Base-by-base conservation (phyloP, 495 filamentous ascomycete genomes). In the Pyrenula aspistea region DNA sequence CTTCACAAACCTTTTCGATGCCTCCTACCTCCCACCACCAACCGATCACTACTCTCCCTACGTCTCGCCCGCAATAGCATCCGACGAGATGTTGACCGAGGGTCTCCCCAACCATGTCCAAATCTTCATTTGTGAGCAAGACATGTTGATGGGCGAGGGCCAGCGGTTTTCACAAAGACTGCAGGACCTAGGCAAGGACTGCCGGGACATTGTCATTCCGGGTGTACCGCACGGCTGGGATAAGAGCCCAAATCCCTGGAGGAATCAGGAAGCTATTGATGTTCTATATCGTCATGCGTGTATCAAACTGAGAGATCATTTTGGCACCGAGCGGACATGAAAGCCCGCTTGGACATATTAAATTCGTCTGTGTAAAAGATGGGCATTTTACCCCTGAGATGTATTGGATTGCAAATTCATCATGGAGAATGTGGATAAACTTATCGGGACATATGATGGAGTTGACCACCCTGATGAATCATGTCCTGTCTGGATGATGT, bases 1-100 rank as follows among this genome's bases (percentile, higher is more conserved):
- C 52, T 82, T 95, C 64, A 92, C 88, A 2, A 76, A 81, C 50
- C 82, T 96, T n/a, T 95, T 95, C 61, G 91, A 96, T 61, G 83
- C 84, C 31, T 79, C 84, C 2, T 95, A 95, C 68, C 75, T 95
- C 0, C 76, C 81, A 2, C 66, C 80, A 19, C 63, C 79, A 2
- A 68, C 65, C 4, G 67, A 73, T 24, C 77, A 77, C 31, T 61
- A 63, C 36, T 81, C 82, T 25, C 83, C 84, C 10, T 86, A 76
- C 65, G 77, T 86, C 0, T 81, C 76, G 15, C 86, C 86, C 0
- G 83, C 80, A 10, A 76, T 79, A 0, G 86, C 86, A 15, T 68
- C 76, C 0, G 73, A 79, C 48, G 67, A 73, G 25, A 67, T 78
- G 48, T 66, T 88, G 11, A 49, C 52, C 23, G 69, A 69, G 3